Evolutionary conservation across 768 basidiomycete species (phyloP).

Genomic region (Panaeolus papilionaceus): DNA sequence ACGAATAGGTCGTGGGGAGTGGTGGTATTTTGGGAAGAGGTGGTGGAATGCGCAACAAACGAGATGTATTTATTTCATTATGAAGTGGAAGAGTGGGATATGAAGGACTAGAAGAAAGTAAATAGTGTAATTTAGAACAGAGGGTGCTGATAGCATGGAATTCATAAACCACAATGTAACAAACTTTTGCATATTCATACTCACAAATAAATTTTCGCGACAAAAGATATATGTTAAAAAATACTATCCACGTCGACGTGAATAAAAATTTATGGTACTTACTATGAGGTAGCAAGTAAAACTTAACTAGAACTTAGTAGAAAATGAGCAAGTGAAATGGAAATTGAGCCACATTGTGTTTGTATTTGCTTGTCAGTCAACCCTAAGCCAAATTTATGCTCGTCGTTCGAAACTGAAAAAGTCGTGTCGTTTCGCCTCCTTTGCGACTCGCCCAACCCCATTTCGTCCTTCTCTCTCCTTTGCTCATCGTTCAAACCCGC

Average conservation of each 20-base stretch:
- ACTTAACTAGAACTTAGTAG: background rate
- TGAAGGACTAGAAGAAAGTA: slow-evolving; percentile 12
- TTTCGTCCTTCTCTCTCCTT: background rate
- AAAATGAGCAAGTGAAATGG: background rate
- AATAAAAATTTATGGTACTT: background rate
- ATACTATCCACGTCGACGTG: background rate
- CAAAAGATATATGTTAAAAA: background rate
- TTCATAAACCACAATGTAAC: slow-evolving; percentile 9
- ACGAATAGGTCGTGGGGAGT: background rate
- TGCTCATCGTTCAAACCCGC: background rate
- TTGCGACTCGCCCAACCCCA: slow-evolving; percentile 11
- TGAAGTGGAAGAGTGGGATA: slow-evolving; percentile 6
- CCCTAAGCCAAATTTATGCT: slow-evolving; percentile 14
- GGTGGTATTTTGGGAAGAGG: background rate
- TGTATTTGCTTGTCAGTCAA: slow-evolving; percentile 13
- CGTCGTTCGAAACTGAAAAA: slow-evolving; percentile 17
- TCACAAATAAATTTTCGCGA: background rate
- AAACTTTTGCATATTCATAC: slow-evolving; percentile 9
- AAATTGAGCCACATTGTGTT: slow-evolving; percentile 11
- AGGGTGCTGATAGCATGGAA: background rate
- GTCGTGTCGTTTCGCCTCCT: slow-evolving; percentile 20
- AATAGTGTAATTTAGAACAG: slow-evolving; percentile 4
- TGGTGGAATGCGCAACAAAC: background rate
- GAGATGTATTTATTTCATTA: background rate
- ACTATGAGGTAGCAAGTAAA: background rate